These are phyloP conservation scores for Letharia columbiana DNA, from an alignment of 495 filamentous ascomycete genomes.

Conservation along the genomic window DNA sequence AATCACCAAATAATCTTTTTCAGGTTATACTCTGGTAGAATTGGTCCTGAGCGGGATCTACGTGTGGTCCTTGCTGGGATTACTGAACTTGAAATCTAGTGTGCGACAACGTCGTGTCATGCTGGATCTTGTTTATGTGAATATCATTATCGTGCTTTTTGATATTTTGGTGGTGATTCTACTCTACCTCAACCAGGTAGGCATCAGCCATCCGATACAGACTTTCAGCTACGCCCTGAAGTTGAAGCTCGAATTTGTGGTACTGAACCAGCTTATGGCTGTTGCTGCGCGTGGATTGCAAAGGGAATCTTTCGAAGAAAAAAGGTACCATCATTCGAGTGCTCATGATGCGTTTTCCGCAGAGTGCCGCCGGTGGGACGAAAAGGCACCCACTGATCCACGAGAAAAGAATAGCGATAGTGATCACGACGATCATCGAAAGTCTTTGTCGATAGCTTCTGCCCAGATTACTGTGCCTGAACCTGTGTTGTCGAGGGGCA, in stretches of 20 bases:
- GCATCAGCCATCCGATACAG: conserved; percentile 39
- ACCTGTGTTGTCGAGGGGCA: neutral
- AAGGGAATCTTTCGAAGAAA: conserved; percentile 19
- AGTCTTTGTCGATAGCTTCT: neutral
- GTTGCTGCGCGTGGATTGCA: conserved; percentile 21
- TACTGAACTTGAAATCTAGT: conserved; percentile 32
- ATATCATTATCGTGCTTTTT: conserved; percentile 41
- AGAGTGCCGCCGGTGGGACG: conserved; percentile 4
- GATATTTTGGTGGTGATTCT: conserved; percentile 38
- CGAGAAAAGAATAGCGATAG: neutral
- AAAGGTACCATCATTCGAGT: conserved; percentile 18
- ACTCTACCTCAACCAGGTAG: conserved; percentile 31
- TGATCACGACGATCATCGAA: neutral
- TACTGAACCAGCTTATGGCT: conserved; percentile 40
- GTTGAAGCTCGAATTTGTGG: conserved; percentile 45
- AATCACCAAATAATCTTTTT: neutral
- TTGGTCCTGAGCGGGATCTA: conserved; percentile 31
- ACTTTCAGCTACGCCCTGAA: conserved; percentile 46
- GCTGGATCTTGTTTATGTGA: conserved; percentile 38
- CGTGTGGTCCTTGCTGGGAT: conserved; percentile 32
- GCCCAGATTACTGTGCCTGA: conserved; percentile 3
- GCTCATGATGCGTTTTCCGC: neutral
- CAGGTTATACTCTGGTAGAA: conserved; percentile 36
- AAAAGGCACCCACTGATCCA: neutral
- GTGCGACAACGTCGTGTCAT: conserved; percentile 31